Base-by-base conservation (phyloP, 306 rosid species). In the Neltuma alba region DNA sequence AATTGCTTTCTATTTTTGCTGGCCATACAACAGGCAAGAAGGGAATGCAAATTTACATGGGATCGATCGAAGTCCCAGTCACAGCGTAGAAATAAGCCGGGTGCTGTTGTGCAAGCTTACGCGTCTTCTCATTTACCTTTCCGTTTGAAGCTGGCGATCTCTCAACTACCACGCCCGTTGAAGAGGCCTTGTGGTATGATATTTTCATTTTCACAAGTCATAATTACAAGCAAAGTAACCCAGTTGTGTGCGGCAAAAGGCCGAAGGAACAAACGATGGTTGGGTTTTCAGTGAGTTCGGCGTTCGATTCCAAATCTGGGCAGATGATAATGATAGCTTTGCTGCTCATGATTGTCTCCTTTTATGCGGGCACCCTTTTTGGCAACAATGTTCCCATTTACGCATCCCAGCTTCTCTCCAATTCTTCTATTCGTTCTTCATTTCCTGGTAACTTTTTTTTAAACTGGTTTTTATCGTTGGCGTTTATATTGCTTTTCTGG, bases 331-430 rank as follows among this genome's bases (percentile, higher is more conserved):
- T 89, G 89, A 77, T 76, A 61, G 82, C 81, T 71, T 52, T 94
- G 77, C 79, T 94, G 5, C 69, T 89, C 12, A 91, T 92, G 97
- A 81, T 81, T 73, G 93, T 89, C 9, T 85, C 95, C 7, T 94
- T 94, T 80, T 92, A 88, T 55, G 73, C 33, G 12, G 97, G 97
- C 34, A 91, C 89, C 61, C 91, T 92, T 72, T 87, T 88, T 30
- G 88, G 91, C 64, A 84, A 87, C 83, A 86, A 87, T 72, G 87
- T 83, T 60, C 90, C 99, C 74, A 83, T 92, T 85, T 89, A 83
- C 48, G 86, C 81, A 45, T 87, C 99, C 57, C 89, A 90, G 65
- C 78, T 80, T 40, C 58, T 70, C 55, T 79, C 87, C 70, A 70
- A 78, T 60, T 80, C 88, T 74, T 81, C 88, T 61, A 54, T 74